phyloP scores from a whole-genome alignment of 1,284 basidiomycete species.

The Ustilago tritici region DNA sequence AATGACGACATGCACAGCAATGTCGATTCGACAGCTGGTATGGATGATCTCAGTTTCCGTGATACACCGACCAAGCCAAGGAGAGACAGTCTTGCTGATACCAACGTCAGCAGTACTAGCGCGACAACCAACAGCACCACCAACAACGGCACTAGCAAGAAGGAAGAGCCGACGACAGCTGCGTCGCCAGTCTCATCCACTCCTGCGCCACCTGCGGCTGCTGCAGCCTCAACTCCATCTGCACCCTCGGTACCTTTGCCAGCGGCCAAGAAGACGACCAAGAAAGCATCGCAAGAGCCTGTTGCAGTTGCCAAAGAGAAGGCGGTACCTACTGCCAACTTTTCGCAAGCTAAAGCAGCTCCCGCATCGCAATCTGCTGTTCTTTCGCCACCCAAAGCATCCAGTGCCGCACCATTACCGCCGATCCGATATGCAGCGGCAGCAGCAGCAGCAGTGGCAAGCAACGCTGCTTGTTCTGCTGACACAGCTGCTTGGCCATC shows the following conservation, averaged over 20 bases:
- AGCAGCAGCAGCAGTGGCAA: conserved; percentile 79
- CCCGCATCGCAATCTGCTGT: conserved; percentile 46
- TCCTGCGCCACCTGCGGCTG: conserved; percentile 18
- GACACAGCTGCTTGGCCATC: conserved; percentile 34
- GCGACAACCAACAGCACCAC: background rate
- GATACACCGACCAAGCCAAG: conserved; percentile 45
- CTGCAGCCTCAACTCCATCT: conserved; percentile 10
- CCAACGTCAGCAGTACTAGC: conserved; percentile 70
- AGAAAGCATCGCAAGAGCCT: conserved; percentile 50
- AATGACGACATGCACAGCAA: conserved; percentile 76
- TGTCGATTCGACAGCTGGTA: conserved; percentile 72
- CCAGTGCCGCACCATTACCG: conserved; percentile 71
- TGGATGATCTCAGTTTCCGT: conserved; percentile 67
- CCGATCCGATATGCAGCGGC: conserved; percentile 89
- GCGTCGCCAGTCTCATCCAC: conserved; percentile 20
- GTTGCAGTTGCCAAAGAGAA: conserved; percentile 73
- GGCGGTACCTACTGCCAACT: conserved; percentile 80
- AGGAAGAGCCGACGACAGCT: conserved; percentile 29
- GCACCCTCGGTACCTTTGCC: conserved; percentile 12
- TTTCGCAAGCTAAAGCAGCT: conserved; percentile 75
- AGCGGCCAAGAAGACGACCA: conserved; percentile 49
- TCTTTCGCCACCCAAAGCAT: conserved; percentile 57
- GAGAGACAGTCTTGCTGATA: conserved; percentile 71
- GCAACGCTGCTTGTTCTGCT: conserved; percentile 36
- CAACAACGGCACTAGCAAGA: conserved; percentile 71